Evolutionary conservation across 2,329 filamentous ascomycete species (phyloP), one percentile per base, ranked within the genome.

Genomic region (Dactylellina cionopaga): DNA sequence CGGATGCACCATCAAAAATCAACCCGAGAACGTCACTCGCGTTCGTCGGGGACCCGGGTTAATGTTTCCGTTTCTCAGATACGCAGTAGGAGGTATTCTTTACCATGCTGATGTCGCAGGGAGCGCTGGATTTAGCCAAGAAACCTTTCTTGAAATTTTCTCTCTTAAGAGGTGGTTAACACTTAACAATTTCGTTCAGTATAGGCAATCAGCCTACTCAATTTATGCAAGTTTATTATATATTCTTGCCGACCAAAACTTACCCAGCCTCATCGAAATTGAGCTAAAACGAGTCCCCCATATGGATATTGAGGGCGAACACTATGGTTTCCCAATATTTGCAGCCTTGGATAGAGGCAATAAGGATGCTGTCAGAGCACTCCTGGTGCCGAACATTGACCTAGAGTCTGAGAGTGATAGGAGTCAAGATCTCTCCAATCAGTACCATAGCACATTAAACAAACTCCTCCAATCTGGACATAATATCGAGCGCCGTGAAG

Each of bases 11-110:
- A 70, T 37, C 69, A 74, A n/a, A n/a, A n/a, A n/a, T n/a, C n/a
- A n/a, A n/a, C n/a, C n/a, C n/a, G n/a, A n/a, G n/a, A n/a, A n/a
- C n/a, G 60, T 74, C 65, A 73, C 43, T 64, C 7, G 17, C 25
- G 55, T 74, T 29, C 76, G 78, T 43, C 17, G 76, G 51, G 47
- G 29, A 31, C 74, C 76, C 7, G 66, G 15, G 25, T 5, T 52
- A 2, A 75, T 70, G 9, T 82, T 80, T 56, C 82, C 83, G 1
- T 84, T 87, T 44, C 77, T 87, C 5, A 72, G 81, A 56, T 85
- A 85, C 74, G 80, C 83, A 15, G 76, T 80, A 9, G 71, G 75
- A 2, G 77, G 82, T 55, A 39, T 83, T 5, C 76, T 85, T 15
- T 69, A 77, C 44, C 83, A 85, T 64, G 79, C 83, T 5, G 75